Evolutionary conservation across 768 basidiomycete genomes (phyloP).

Genomic region (Mrakia frigida): DNA sequence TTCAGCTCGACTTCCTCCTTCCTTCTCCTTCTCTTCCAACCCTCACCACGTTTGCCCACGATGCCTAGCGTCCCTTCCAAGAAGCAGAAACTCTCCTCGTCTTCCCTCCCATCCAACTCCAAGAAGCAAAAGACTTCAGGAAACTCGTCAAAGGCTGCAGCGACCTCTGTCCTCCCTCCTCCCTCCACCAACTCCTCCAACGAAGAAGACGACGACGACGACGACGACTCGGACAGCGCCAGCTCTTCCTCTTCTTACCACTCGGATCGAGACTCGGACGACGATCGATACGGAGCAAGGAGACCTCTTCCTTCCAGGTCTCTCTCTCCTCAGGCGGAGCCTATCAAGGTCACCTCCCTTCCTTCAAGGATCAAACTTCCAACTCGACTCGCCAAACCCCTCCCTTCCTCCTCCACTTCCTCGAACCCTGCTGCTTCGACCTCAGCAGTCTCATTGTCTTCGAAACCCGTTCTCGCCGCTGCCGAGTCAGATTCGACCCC

Average conservation of each 20-base stretch:
- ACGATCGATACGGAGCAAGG: not conserved
- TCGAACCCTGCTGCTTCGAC: not conserved
- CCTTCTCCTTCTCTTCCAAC: not conserved
- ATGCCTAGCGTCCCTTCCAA: constrained; percentile 16
- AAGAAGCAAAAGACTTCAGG: not conserved
- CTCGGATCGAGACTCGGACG: constrained; percentile 10
- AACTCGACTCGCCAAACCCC: constrained; percentile 8
- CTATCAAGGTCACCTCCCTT: constrained; percentile 7
- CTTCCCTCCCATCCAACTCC: not conserved
- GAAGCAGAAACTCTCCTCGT: constrained; percentile 11
- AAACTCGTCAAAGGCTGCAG: not conserved
- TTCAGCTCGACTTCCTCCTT: not conserved
- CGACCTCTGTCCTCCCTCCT: not conserved
- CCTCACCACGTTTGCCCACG: not conserved
- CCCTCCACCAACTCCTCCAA: not conserved
- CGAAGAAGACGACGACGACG: not conserved
- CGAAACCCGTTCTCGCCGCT: not conserved
- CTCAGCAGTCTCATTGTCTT: not conserved
- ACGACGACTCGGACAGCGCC: constrained; percentile 14
- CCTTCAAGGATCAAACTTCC: constrained; percentile 29
- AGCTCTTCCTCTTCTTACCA: constrained; percentile 2
- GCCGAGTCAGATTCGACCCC: not conserved
- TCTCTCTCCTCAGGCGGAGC: constrained; percentile 1
- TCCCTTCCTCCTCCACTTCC: not conserved
- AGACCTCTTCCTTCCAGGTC: not conserved